Conservation (phyloP, 495 filamentous ascomycete species). For the Penicillium cosmopolitanum region DNA sequence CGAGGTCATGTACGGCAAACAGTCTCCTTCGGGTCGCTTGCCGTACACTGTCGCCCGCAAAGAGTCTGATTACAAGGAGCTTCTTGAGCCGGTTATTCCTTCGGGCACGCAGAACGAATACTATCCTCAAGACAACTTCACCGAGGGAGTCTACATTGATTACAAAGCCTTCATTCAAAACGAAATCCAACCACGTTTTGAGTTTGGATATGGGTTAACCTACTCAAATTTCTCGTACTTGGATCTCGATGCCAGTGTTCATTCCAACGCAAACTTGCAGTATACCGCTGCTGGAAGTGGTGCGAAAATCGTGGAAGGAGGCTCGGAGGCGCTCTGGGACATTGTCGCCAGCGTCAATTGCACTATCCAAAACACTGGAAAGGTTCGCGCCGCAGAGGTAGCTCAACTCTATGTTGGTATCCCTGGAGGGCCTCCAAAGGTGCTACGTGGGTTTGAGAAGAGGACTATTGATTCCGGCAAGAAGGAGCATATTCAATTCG, state of each 20-base stretch:
- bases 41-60: slow-evolving; percentile 77
- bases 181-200: slow-evolving; percentile 63
- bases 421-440: slow-evolving; percentile 32
- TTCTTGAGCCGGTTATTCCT: slow-evolving; percentile 33
- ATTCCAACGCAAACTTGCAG: neutral
- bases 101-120: neutral
- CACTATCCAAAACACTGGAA: slow-evolving; percentile 59
- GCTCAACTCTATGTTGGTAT: slow-evolving; percentile 67
- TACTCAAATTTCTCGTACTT: slow-evolving; percentile 64
- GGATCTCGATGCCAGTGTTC: slow-evolving; percentile 33
- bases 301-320: slow-evolving; percentile 43
- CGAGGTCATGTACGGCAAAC: slow-evolving; percentile 70
- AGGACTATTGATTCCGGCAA: slow-evolving; percentile 38
- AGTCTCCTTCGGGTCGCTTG: slow-evolving; percentile 70
- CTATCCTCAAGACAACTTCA: slow-evolving; percentile 46
- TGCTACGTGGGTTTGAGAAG: slow-evolving; percentile 59
- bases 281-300: neutral
- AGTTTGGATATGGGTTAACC: slow-evolving; percentile 69
- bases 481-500: slow-evolving; percentile 51
- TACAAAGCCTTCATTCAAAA: slow-evolving; percentile 60
- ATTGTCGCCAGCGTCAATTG: slow-evolving; percentile 51
- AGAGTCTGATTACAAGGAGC: slow-evolving; percentile 61
- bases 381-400: slow-evolving; percentile 53
- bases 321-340: slow-evolving; percentile 60
- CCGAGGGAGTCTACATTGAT: slow-evolving; percentile 62